Conservation (phyloP, 805 yeast species). For the Teunomyces atbi region DNA sequence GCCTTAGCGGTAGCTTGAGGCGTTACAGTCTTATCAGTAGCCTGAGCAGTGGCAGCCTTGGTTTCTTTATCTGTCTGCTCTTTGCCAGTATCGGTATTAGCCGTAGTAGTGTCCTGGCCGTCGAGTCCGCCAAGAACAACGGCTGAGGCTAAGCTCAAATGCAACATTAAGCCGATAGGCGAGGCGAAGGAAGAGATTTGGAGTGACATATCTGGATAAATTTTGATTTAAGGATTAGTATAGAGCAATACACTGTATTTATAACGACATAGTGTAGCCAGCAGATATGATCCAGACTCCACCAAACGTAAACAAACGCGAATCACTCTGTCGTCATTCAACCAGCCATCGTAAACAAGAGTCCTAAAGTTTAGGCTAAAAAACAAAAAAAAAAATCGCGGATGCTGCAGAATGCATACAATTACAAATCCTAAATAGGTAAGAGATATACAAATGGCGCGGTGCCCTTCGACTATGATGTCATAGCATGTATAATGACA, state of each 20-base stretch:
- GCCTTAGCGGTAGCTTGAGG: background rate
- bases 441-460: constrained; percentile 9
- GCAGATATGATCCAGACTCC: background rate
- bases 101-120: constrained; percentile 3
- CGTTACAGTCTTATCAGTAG: constrained; percentile 4
- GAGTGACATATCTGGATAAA: constrained; percentile 11
- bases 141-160: constrained; percentile 10
- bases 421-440: constrained; percentile 14
- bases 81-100: constrained; percentile 7
- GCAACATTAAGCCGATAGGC: constrained; percentile 9
- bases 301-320: background rate
- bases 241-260: background rate
- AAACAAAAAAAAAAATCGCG: too few relatives aligned
- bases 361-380: too few relatives aligned
- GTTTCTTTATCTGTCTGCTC: constrained; percentile 4
- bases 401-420: background rate
- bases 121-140: constrained; percentile 17
- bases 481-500: background rate
- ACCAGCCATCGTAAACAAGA: background rate
- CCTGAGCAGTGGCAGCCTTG: constrained; percentile 4
- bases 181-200: constrained; percentile 6
- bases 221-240: background rate
- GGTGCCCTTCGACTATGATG: background rate
- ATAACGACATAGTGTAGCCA: background rate
- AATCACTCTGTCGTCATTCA: background rate